Conservation (phyloP, 2,329 filamentous ascomycete species). For the Aspergillus candidus region DNA sequence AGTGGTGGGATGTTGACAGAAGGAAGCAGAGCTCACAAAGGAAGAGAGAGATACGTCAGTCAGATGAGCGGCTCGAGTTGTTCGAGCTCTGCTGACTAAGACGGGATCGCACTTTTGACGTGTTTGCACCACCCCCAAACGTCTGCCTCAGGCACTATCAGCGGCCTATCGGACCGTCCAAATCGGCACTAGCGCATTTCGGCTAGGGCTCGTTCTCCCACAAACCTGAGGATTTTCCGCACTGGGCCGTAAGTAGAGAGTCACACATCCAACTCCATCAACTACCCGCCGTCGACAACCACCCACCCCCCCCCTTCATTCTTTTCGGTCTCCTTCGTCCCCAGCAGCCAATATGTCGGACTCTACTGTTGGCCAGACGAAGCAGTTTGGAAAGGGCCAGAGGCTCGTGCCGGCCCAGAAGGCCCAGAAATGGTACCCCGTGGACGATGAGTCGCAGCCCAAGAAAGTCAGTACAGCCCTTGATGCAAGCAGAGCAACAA, state of each 20-base stretch:
- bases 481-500: conserved; percentile 11
- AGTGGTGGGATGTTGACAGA: no score
- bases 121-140: neutral
- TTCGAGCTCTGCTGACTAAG: conserved; percentile 2
- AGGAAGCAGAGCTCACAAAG: no score
- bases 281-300: conserved; percentile 40
- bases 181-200: conserved; percentile 35
- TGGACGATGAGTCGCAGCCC: conserved; percentile 78
- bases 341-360: conserved; percentile 51
- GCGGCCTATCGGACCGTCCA: conserved; percentile 14
- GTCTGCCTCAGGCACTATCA: conserved; percentile 12
- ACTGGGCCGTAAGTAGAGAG: conserved; percentile 33
- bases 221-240: conserved; percentile 38
- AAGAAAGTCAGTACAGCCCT: conserved; percentile 77
- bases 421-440: conserved; percentile 99
- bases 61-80: conserved; percentile 3
- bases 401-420: conserved; percentile 85
- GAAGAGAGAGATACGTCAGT: conserved; percentile 8
- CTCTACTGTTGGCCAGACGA: conserved; percentile 55
- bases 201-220: conserved; percentile 41
- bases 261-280: conserved; percentile 37
- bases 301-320: conserved; percentile 26
- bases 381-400: conserved; percentile 97
- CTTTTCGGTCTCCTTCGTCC: conserved; percentile 36
- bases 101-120: conserved; percentile 7